Evolutionary conservation across 768 basidiomycete genomes (phyloP), one percentile per base, ranked within the genome.

Genomic region (Lenzites betulinus): DNA sequence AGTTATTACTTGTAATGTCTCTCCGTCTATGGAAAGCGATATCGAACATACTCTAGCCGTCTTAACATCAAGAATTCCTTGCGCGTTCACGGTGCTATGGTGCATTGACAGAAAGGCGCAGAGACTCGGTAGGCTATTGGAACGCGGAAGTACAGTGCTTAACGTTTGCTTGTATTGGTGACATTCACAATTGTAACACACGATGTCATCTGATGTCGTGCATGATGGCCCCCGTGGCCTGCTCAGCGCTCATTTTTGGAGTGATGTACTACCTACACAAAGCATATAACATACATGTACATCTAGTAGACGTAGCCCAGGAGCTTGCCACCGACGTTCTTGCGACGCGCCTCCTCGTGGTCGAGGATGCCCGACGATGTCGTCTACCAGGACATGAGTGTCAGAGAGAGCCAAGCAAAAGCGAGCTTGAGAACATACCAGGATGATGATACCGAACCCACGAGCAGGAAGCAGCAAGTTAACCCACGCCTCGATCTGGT

Each of bases 321-420:
- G 63, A 97, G 83, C 80, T 97, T 97, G 62, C 95, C 95, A 78
- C 94, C 95, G 60, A 97, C 88, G 78, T 96, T 95, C 82, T 98
- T 98, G 72, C 95, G 89, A 79, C 96, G 88, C 47, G 96, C 96
- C 83, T 98, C 96, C 76, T 97, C 95, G 75, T 99, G 97, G 79
- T 98, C 97, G 74, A 98, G 84, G 76, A 98, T 99, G 65, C 97
- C 97, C 18, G 94, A 93, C 20, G 94, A 96, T 51, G 96, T 98
- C 66, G 96, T 99, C 92, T 94, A 59, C 1, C 54, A 3, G 44
- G 30, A 42, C 15, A 23, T 66, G 4, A 59, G 51, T n/a, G 49
- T 25, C 16, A 51, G 4, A 47, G 13, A 33, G 20, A 11, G 35
- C 22, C 20, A 35, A 25, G 12, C 6, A 28, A 58, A 30, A 38